A percentile compares a stretch with the other conserved stretches of the same genome.
Evolutionary conservation across 1,284 basidiomycete species (phyloP).

Genomic region (Cystobasidiaceae sp.): DNA sequence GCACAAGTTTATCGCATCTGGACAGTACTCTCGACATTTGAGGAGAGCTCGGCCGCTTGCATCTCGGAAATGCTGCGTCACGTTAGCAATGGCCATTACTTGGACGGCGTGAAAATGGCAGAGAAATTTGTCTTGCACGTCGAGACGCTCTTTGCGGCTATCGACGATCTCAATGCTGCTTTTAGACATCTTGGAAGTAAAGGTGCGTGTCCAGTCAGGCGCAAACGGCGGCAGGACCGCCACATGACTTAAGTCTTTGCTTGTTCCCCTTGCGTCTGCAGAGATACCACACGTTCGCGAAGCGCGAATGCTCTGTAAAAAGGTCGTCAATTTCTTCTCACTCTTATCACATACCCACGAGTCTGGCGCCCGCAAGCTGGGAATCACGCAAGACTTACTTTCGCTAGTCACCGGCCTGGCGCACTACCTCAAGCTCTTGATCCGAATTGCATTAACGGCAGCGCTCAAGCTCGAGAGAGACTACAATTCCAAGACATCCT

Average conservation of each 20-base stretch:
- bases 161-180: conserved; percentile 90
- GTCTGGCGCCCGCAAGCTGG: conserved; percentile 78
- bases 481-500: conserved; percentile 70
- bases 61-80: conserved; percentile 98
- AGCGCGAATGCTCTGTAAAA: conserved; percentile 96
- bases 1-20: conserved; percentile 97
- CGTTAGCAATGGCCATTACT: conserved; percentile 91
- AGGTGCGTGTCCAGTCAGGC: conserved; percentile 59
- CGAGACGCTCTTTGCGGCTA: conserved; percentile 93
- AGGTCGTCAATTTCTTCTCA: conserved; percentile 97
- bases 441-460: conserved; percentile 93
- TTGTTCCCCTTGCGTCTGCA: conserved; percentile 45
- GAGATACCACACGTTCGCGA: conserved; percentile 97
- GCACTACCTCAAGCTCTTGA: conserved; percentile 98
- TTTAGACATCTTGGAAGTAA: conserved; percentile 77
- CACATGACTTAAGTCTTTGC: background rate
- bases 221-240: background rate
- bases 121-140: conserved; percentile 98
- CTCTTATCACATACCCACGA: conserved; percentile 94
- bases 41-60: conserved; percentile 97
- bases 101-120: conserved; percentile 95
- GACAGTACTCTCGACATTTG: conserved; percentile 97
- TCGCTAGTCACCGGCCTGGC: conserved; percentile 97
- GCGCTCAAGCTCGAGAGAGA: conserved; percentile 93
- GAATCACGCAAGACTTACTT: conserved; percentile 93